Conservation (phyloP, 208 protist genomes). For the Leishmania braziliensis region DNA sequence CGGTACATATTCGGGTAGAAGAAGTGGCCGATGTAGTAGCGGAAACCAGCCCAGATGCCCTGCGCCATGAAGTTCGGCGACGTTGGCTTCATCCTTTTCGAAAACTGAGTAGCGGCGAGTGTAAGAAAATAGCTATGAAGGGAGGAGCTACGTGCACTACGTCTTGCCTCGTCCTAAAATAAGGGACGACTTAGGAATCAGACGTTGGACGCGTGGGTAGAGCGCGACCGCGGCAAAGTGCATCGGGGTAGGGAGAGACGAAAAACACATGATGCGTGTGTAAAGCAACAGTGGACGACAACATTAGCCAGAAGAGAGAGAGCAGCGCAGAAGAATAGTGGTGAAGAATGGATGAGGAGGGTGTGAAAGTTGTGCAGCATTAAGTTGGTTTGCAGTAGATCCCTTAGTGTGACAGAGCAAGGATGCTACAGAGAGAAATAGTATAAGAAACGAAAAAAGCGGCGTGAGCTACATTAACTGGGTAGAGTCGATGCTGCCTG, state of each 20-base stretch:
- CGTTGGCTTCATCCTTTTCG: conserved; percentile 81
- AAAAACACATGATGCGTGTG: neutral
- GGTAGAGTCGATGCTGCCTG: neutral
- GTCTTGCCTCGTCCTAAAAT: neutral
- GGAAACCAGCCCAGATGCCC: conserved; percentile 87
- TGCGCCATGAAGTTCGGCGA: conserved; percentile 78
- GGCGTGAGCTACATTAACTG: neutral
- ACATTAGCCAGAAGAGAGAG: neutral
- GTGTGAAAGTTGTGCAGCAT: neutral
- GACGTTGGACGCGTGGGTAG: neutral
- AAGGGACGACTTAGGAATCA: neutral
- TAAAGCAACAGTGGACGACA: neutral
- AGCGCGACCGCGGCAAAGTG: neutral
- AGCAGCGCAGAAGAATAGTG: conserved; percentile 1
- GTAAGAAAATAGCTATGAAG: neutral
- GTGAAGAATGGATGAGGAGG: neutral
- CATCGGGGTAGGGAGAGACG: neutral
- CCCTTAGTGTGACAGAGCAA: neutral
- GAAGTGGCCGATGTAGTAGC: conserved; percentile 90
- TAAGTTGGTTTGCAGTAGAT: neutral
- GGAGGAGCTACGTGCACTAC: neutral
- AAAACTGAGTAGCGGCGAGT: neutral
- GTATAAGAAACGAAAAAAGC: neutral
- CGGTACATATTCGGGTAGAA: conserved; percentile 92
- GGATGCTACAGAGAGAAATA: neutral